Base-by-base conservation (phyloP, 768 basidiomycete genomes). In the Trametes sanguinea region DNA sequence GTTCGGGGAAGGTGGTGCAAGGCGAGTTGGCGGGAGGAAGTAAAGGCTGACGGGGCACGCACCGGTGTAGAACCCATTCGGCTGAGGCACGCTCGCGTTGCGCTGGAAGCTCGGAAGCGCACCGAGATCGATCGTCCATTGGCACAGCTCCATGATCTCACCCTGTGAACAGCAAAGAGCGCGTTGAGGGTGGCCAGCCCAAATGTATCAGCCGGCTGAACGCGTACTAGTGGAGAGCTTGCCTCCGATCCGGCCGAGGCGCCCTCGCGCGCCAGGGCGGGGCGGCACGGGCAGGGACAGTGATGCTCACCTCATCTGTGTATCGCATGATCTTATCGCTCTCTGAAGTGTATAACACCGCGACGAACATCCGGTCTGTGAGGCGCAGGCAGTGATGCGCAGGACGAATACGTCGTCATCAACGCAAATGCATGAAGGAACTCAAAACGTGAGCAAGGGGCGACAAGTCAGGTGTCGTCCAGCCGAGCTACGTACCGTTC, bases 91-190 rank as follows among this genome's bases (percentile, higher is more conserved):
- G n/a, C 75, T 76, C 52, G 88, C 87, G 65, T 88, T 87, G 63
- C 86, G 84, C 71, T 83, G 87, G 78, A 93, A 94, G 51, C 85
- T 85, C 42, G 92, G 92, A 54, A 94, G 75, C 29, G 87, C 81
- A 45, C 85, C 84, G 53, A 94, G 80, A 73, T 94, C 88, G 37
- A 94, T 92, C 9, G 89, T 93, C 92, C 92, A 94, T 75, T 89
- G 88, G 77, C 90, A 92, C 50, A 92, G 75, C 71, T 92, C 89
- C 62, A 71, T 76, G 3, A 84, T 86, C 69, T 89, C 89, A 32
- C 89, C 89, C 81, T 83, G 63, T 27, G 35, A n/a, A 45, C 53
- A 47, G 30, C 9, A 44, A 32, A 16, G 42, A 2, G 51, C 32
- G 44, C 30, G 43, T 8, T 17, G 35, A 9, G 37, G 54, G n/a